These are phyloP conservation scores for Suaeda aralocaspica DNA, from an alignment of 148 eudicot genomes.

Conservation along the genomic window DNA sequence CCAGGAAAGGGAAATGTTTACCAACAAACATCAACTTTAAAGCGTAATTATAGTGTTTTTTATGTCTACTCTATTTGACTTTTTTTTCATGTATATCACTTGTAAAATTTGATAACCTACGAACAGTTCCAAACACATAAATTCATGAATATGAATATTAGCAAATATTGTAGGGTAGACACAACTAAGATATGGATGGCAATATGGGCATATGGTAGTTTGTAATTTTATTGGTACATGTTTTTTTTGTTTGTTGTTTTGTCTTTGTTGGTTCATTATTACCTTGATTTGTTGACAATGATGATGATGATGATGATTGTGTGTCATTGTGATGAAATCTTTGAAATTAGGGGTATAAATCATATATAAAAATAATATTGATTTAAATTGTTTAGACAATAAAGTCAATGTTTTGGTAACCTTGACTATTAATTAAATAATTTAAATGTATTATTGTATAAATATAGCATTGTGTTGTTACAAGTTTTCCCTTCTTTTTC, in stretches of 20 bases:
- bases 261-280: conserved; percentile 9
- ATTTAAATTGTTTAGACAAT: background rate
- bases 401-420: conserved; percentile 1
- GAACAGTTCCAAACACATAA: too few species aligned
- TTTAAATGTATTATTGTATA: too few species aligned
- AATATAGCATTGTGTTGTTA: too few species aligned
- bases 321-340: conserved; percentile 6
- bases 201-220: background rate
- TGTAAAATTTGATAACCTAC: too few species aligned
- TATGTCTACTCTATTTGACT: conserved; percentile 20
- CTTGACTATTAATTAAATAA: background rate
- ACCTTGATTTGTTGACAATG: conserved; percentile 1
- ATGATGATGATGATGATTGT: conserved; percentile 13
- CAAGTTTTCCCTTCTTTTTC: background rate
- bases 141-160: background rate
- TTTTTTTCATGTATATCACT: conserved; percentile 1
- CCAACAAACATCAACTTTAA: conserved; percentile 19
- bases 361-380: too few species aligned
- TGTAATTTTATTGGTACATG: background rate
- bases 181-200: background rate
- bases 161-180: background rate
- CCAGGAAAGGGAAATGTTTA: background rate
- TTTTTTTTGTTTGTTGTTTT: background rate
- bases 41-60: conserved; percentile 11
- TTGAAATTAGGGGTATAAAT: background rate